Base-by-base conservation (phyloP, 2,329 filamentous ascomycete species). In the Apiospora marii region DNA sequence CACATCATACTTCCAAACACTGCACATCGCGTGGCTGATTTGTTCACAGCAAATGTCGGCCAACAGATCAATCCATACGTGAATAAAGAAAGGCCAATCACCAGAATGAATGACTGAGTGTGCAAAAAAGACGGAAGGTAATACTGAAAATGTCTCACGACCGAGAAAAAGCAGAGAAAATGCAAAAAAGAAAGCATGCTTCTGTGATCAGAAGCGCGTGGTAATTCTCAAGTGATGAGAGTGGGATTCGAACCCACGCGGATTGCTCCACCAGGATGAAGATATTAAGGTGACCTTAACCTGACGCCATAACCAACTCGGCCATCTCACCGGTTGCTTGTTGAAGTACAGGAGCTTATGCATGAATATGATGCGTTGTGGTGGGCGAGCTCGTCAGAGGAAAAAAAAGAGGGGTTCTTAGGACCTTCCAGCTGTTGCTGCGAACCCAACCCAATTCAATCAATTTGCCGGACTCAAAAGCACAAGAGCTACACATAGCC, bases 211-310 rank as follows among this genome's bases (percentile, higher is more conserved):
- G 58, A 64, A 64, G 58, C 34, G 34, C 58, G 58, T 64, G 58
- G 58, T 64, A 64, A 12, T n/a, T 41, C 22, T 41, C 34, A 24
- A 64, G 16, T 77, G 76, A 79, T 74, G 74, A 79, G 77, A 78
- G 77, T 79, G 77, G 77, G 77, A 79, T 74, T 79, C 74, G 77
- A 79, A 79, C 77, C 77, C 77, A 79, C 77, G 77, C 75, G 76
- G 76, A 78, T 74, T 72, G 67, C 73, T 72, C 69, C 68, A 74
- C 73, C 67, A 69, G 67, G 67, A 69, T 58, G 34, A 34, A 58
- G 46, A 16, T 70, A 37, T 70, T 44, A 70, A 70, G 68, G 68
- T 70, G 34, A 70, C 68, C 68, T 70, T 70, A 70, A 70, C 68
- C 68, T 70, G 68, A 41, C 68, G 68, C 68, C 68, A 70, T 70